Evolutionary conservation across 2,329 filamentous ascomycete species (phyloP), one percentile per base, ranked within the genome.

Genomic region (Penicillium fuscoglaucum): DNA sequence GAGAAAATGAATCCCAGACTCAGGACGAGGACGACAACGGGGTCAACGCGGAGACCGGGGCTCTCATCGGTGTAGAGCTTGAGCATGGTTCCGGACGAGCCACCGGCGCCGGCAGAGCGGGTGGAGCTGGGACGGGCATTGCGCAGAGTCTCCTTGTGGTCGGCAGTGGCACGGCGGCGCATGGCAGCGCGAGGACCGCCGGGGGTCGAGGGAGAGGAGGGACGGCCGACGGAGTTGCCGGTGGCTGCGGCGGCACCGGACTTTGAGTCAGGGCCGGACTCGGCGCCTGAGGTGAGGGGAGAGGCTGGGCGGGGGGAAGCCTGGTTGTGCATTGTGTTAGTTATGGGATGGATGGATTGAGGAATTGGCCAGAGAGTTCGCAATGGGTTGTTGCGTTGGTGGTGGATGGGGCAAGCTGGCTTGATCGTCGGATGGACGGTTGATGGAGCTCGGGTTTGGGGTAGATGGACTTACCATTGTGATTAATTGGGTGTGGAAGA

Each of bases 41-140:
- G 95, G 77, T 99, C 95, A 66, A 99, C 95, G 83, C 97, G 96
- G 71, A 99, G 83, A 62, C 95, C 95, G 59, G 95, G 95, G 66
- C 91, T 96, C 83, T 99, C 95, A 75, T 99, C 95, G 58, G 95
- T 99, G 87, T 99, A 99, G 45, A 99, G 88, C 79, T 93, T 93
- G 82, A 99, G 84, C 95, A 99, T 99, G 53, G 95, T 99, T 81
- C 91, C 96, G 78, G 90, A 96, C 76, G 92, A 97, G 66, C 95
- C 95, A 67, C 95, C 95, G 19, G 95, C 95, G 69, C 95, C 95
- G 35, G 95, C 95, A 40, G 93, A 88, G 71, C 95, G 87, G 66
- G 95, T 99, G 81, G 90, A 96, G 76, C 88, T 90, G 51, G 95
- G 95, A 68, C 95, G 85, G 66, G 87, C 90, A 89, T 96, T 99